Evolutionary conservation across 148 eudicot genomes (phyloP).

Genomic region (Chenopodium album): DNA sequence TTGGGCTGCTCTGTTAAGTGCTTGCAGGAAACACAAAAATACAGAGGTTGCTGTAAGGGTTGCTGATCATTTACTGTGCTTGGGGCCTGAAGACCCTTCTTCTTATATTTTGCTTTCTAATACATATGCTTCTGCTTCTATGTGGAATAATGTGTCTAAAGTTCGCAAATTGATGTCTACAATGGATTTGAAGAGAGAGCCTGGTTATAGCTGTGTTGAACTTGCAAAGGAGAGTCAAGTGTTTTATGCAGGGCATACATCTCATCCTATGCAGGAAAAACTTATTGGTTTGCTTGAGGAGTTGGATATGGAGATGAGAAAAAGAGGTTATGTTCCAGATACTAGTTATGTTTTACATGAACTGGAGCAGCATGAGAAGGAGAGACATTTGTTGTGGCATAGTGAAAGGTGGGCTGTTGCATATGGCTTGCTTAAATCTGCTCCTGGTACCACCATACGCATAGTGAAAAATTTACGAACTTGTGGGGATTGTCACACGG

Average conservation of each 20-base stretch:
- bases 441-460: slow-evolving; percentile 52
- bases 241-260: slow-evolving; percentile 61
- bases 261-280: slow-evolving; percentile 48
- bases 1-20: slow-evolving; percentile 71
- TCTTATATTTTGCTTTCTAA: slow-evolving; percentile 59
- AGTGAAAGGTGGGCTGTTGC: slow-evolving; percentile 77
- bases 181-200: slow-evolving; percentile 53
- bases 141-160: slow-evolving; percentile 56
- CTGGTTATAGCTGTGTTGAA: slow-evolving; percentile 67
- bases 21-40: slow-evolving; percentile 53
- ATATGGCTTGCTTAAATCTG: slow-evolving; percentile 64
- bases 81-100: slow-evolving; percentile 58
- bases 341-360: slow-evolving; percentile 65
- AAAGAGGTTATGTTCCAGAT: slow-evolving; percentile 65
- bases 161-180: slow-evolving; percentile 55
- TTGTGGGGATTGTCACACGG: slow-evolving; percentile 73
- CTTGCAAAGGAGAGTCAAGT: slow-evolving; percentile 54
- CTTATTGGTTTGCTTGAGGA: slow-evolving; percentile 46
- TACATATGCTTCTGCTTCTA: slow-evolving; percentile 52
- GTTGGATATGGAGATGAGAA: slow-evolving; percentile 64
- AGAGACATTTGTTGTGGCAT: slow-evolving; percentile 66
- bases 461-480: slow-evolving; percentile 65
- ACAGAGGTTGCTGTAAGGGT: slow-evolving; percentile 44
- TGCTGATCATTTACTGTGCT: slow-evolving; percentile 48
- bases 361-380: slow-evolving; percentile 63